Percentiles rank a stretch among this genome's conserved stretches.
Evolutionary conservation across 164 flowering plant species (phyloP).

Genomic region (Buxus sempervirens): DNA sequence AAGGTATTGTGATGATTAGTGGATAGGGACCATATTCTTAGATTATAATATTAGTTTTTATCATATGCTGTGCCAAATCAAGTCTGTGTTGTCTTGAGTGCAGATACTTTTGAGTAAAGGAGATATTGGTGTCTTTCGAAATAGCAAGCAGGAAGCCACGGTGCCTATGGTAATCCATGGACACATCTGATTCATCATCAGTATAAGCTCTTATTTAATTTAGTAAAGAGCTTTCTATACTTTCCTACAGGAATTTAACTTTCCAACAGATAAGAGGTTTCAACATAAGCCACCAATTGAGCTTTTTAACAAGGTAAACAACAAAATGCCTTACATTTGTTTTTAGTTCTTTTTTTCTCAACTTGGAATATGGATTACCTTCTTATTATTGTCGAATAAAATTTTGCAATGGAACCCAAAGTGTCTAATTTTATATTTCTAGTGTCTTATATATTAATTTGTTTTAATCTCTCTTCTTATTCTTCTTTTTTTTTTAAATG

Average conservation of each 20-base stretch:
- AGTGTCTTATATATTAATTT: neutral
- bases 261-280: conserved; percentile 57
- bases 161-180: conserved; percentile 54
- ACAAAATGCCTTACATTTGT: too few relatives aligned
- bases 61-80: neutral
- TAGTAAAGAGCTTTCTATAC: neutral
- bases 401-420: neutral
- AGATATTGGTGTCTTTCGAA: conserved; percentile 69
- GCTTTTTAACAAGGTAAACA: conserved; percentile 72
- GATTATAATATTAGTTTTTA: neutral
- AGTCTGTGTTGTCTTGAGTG: conserved; percentile 13
- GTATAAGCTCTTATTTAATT: neutral
- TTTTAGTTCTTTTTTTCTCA: neutral
- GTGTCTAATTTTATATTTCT: neutral
- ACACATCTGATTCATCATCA: conserved; percentile 3
- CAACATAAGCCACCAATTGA: conserved; percentile 65
- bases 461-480: neutral
- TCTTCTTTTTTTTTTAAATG: conserved; percentile 8
- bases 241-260: conserved; percentile 59
- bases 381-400: neutral
- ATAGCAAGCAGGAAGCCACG: conserved; percentile 59
- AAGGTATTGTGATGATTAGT: conserved; percentile 46
- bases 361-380: neutral
- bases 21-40: neutral
- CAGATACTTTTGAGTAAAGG: conserved; percentile 89